Percentiles rank a stretch among this genome's conserved stretches.
phyloP scores from a whole-genome alignment of 108 stramenopile genomes.

The Parmales sp. region DNA sequence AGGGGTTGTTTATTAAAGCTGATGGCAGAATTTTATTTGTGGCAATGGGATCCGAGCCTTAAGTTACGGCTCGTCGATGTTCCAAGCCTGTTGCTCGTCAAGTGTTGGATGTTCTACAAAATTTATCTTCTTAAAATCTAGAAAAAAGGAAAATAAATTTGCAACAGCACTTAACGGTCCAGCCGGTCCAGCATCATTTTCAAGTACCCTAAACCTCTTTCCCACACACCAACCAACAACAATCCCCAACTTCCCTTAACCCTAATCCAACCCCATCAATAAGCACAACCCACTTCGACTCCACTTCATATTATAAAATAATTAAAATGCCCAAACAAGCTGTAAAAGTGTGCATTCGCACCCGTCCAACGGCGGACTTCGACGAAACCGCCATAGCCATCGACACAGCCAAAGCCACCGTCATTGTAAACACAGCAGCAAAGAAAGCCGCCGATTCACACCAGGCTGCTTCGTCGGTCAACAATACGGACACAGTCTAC shows the following conservation, averaged over 20 bases:
- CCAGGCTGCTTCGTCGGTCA: constrained; percentile 4
- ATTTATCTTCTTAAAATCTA: too few relatives aligned
- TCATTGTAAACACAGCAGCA: background rate
- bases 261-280: background rate
- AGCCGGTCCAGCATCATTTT: too few relatives aligned
- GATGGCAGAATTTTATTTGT: too few relatives aligned
- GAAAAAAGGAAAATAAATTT: too few relatives aligned
- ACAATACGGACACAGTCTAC: constrained; percentile 32
- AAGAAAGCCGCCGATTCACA: background rate
- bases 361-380: constrained; percentile 44
- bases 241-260: background rate
- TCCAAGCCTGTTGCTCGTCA: too few relatives aligned
- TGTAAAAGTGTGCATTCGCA: constrained; percentile 48
- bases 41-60: too few relatives aligned
- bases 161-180: too few relatives aligned
- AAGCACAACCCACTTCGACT: background rate
- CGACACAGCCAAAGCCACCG: constrained; percentile 16
- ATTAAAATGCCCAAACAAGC: constrained; percentile 17
- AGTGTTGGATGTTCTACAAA: too few relatives aligned
- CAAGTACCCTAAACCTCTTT: too few relatives aligned
- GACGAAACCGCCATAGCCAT: constrained; percentile 36
- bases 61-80: too few relatives aligned
- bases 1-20: too few relatives aligned
- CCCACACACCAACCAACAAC: too few relatives aligned
- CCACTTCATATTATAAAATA: background rate